Conservation (phyloP, 371 early-diverging fungal genomes). For the Mortierella sp. region DNA sequence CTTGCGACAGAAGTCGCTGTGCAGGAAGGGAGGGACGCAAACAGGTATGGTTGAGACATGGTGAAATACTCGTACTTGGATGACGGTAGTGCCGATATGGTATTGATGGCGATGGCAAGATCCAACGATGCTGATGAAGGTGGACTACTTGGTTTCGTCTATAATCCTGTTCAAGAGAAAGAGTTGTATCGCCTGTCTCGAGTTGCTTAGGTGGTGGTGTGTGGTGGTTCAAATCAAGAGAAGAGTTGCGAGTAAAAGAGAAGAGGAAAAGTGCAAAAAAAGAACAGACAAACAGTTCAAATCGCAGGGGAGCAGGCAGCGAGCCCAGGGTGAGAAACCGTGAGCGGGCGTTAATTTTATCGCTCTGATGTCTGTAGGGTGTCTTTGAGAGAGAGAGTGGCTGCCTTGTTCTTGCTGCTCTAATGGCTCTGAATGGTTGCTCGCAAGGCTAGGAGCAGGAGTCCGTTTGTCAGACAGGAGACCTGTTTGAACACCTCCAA, state of each 20-base stretch:
- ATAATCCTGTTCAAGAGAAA: slow-evolving; percentile 17
- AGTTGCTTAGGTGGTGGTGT: slow-evolving; percentile 1
- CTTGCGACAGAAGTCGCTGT: slow-evolving; percentile 4
- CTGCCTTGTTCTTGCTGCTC: background rate
- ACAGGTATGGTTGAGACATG: slow-evolving; percentile 26
- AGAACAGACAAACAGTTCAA: background rate
- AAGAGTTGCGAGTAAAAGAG: background rate
- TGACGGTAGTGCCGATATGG: background rate
- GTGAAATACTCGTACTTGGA: background rate
- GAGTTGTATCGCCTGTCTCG: background rate
- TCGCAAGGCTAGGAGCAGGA: background rate
- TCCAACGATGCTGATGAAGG: background rate
- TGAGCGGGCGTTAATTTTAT: too few relatives aligned
- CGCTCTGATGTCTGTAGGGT: slow-evolving; percentile 1
- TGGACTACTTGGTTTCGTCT: slow-evolving; percentile 9
- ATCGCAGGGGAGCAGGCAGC: background rate
- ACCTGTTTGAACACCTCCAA: background rate
- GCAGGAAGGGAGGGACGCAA: slow-evolving; percentile 34
- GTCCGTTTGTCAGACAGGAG: slow-evolving; percentile 16
- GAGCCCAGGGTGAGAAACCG: too few relatives aligned
- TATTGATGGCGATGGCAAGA: background rate
- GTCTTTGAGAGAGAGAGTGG: background rate
- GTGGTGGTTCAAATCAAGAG: slow-evolving; percentile 3
- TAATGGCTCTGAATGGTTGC: background rate
- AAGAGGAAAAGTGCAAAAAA: background rate